Evolutionary conservation across 148 eudicot genomes (phyloP).

Genomic region (Limonium bicolor): DNA sequence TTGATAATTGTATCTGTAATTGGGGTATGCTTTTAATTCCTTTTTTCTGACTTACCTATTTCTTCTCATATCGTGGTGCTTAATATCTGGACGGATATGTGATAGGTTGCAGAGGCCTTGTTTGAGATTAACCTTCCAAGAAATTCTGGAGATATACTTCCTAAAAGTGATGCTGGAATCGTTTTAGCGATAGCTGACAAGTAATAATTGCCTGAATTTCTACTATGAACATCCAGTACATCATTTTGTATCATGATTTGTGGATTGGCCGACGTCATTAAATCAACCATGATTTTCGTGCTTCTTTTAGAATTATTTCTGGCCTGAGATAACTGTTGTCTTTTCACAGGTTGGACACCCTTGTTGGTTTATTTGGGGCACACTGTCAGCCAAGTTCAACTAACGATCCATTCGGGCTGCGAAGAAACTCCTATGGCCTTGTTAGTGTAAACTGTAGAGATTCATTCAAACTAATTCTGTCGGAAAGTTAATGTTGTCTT

Average conservation of each 20-base stretch:
- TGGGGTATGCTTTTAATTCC: too few relatives aligned
- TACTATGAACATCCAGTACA: too few relatives aligned
- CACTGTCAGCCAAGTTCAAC: slow-evolving; percentile 91
- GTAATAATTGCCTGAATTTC: slow-evolving; percentile 23
- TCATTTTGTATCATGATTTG: too few relatives aligned
- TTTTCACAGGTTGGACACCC: slow-evolving; percentile 80
- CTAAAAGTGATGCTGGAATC: slow-evolving; percentile 71
- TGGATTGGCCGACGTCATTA: too few relatives aligned
- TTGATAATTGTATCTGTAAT: too few relatives aligned
- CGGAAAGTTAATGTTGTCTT: slow-evolving; percentile 6
- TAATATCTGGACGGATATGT: too few relatives aligned
- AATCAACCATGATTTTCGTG: too few relatives aligned
- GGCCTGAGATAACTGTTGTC: background rate
- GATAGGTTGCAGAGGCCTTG: slow-evolving; percentile 82
- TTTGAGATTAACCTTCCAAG: slow-evolving; percentile 93
- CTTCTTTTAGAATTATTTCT: too few relatives aligned
- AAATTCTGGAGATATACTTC: slow-evolving; percentile 83
- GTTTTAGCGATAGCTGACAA: slow-evolving; percentile 81
- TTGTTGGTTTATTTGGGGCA: slow-evolving; percentile 93
- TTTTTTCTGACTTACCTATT: too few relatives aligned
- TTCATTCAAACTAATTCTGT: slow-evolving; percentile 1
- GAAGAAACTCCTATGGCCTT: slow-evolving; percentile 90
- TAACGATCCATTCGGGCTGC: slow-evolving; percentile 88
- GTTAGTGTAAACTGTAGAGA: slow-evolving; percentile 21
- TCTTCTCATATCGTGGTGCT: too few relatives aligned